A percentile compares a stretch with the other conserved stretches of the same genome.
Conservation (phyloP, 2,329 filamentous ascomycete genomes). For the Simplicillium aogashimaense region DNA sequence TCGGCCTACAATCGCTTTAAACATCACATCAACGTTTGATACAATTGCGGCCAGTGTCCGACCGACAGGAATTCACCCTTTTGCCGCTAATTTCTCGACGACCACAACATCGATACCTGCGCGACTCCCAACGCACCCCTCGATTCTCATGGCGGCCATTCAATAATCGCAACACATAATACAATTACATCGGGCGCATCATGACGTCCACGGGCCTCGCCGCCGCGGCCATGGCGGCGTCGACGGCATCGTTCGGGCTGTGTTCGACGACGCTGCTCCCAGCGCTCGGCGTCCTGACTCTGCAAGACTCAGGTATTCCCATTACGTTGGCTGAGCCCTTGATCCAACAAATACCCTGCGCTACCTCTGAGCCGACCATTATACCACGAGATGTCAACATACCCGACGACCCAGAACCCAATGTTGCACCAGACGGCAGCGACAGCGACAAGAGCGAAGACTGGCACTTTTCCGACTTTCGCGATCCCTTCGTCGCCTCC, state of each 20-base stretch:
- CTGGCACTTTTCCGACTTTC: conserved; percentile 50
- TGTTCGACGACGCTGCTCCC: conserved; percentile 34
- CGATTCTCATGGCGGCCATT: too few relatives aligned
- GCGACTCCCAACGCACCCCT: too few relatives aligned
- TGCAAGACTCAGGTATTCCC: conserved; percentile 38
- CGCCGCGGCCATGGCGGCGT: conserved; percentile 7
- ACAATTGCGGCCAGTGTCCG: too few relatives aligned
- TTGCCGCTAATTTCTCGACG: too few relatives aligned
- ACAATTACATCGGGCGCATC: too few relatives aligned
- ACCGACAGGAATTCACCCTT: too few relatives aligned
- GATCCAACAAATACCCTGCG: conserved; percentile 36
- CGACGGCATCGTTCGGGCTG: conserved; percentile 18
- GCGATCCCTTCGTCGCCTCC: conserved; percentile 87
- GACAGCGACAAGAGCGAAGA: conserved; percentile 22
- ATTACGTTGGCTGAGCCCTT: conserved; percentile 50
- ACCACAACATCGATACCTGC: too few relatives aligned
- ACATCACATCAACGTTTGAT: too few relatives aligned
- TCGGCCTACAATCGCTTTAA: too few relatives aligned
- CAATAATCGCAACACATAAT: too few relatives aligned
- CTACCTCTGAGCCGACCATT: conserved; percentile 12
- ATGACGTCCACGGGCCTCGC: too few relatives aligned
- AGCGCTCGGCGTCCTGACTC: conserved; percentile 33
- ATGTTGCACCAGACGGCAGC: neutral
- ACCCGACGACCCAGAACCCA: neutral
- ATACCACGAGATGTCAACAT: neutral